Base-by-base conservation (phyloP, 2,329 filamentous ascomycete genomes). In the Seiridium unicorne region DNA sequence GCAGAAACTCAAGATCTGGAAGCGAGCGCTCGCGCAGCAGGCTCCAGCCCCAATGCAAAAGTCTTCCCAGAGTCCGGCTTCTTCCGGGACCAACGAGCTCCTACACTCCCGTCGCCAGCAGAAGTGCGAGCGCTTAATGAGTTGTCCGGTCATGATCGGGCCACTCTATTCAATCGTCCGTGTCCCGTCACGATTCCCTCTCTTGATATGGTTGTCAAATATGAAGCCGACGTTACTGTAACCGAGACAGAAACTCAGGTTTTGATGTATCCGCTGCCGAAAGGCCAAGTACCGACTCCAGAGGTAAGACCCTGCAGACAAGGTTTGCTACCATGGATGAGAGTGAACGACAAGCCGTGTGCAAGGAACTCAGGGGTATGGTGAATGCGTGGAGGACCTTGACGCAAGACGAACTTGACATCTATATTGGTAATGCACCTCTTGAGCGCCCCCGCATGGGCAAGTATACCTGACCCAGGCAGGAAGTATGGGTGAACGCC, bases 121-220 rank as follows among this genome's bases (percentile, higher is more conserved):
- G 63, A 72, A 58, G 60, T 74, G 48, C 68, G 71, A 64, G 62
- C 64, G 32, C 61, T 72, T 46, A 72, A 72, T 57, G 53, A 65
- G 38, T 57, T 59, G 18, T 65, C 65, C 26, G 64, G 65, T 32
- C 26, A 42, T 40, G n/a, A 49, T 32, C 46, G 58, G 48, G 64
- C 62, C 11, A 59, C 46, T 55, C 60, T 36, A 4, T 70, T 73
- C 51, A 59, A 69, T 51, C 66, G 65, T 18, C 69, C 73, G 11
- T 57, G 66, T 1, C 73, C 72, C 13, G 72, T 76, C 55, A 62
- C 55, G 26, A 62, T 76, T 26, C 70, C 70, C 55, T 71, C 69
- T 4, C 61, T 75, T 26, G 69, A 69, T 2, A 62, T 76, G 10
- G 11, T 73, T 40, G 69, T 76, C 58, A 77, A 76, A 59, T 76